Evolutionary conservation across 768 basidiomycete genomes (phyloP), one percentile per base, ranked within the genome.

Genomic region (Ramaria rubella): DNA sequence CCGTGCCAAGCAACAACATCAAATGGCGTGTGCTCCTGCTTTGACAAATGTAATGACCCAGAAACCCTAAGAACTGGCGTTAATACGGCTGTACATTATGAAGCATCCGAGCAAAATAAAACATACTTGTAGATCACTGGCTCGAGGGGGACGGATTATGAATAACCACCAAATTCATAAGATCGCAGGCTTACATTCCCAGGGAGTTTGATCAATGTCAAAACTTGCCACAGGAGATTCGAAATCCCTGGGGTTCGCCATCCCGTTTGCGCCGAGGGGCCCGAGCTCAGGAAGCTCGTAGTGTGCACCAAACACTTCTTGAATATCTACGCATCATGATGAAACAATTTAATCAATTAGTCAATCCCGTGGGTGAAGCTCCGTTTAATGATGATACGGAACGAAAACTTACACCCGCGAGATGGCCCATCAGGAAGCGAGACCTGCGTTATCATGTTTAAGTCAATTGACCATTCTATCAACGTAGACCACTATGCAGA

Each of bases 171-270:
- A n/a, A n/a, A n/a, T n/a, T n/a, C n/a, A n/a, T n/a, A n/a, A n/a
- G n/a, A n/a, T n/a, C n/a, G n/a, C 14, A 17, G 36, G n/a, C n/a
- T n/a, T n/a, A n/a, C n/a, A n/a, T 61, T 81, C 70, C 82, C 83
- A 81, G n/a, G 75, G 71, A 29, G 70, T 76, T 61, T 84, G 82
- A 62, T 85, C 83, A 57, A 85, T 70, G 49, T 85, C 83, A 64
- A 86, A 86, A 55, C 72, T 75, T 3, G 85, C 83, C n/a, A 85
- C 66, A 0, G 84, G 85, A 49, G 64, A 69, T 65, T 85, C 81
- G 58, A 87, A 86, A 64, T 86, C 85, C 29, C 83, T 75, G 24
- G 77, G 60, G 59, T 83, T 81, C 1, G 85, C 84, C n/a, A 87
- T 72, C 7, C 83, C 83, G 61, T 83, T 77, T 6, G 78, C 77